Conservation (phyloP, 2,329 filamentous ascomycete genomes). For the Fusarium miscanthi region DNA sequence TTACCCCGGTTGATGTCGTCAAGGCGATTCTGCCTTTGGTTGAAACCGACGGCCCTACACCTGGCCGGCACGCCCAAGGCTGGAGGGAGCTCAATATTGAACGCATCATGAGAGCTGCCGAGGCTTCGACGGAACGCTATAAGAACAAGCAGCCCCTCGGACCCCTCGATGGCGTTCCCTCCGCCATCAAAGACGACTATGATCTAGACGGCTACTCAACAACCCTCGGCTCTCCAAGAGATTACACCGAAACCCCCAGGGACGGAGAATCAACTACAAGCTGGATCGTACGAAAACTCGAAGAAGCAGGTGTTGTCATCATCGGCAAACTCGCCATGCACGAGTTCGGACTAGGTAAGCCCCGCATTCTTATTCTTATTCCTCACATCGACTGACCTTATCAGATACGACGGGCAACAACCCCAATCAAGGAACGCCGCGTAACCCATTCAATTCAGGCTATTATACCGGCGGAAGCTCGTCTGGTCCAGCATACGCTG, state of each 20-base stretch:
- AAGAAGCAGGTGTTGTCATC: constrained; percentile 76
- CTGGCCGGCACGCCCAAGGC: constrained; percentile 55
- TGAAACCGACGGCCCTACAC: constrained; percentile 51
- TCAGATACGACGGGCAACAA: constrained; percentile 81
- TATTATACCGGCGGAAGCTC: constrained; percentile 86
- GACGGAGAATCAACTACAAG: constrained; percentile 61
- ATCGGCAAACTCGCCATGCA: constrained; percentile 82
- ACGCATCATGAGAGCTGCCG: constrained; percentile 55
- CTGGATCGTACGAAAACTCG: constrained; percentile 77
- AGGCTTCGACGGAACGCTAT: constrained; percentile 59
- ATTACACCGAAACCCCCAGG: constrained; percentile 63
- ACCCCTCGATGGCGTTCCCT: constrained; percentile 77
- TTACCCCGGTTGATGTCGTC: constrained; percentile 60
- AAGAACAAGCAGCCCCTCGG: constrained; percentile 68
- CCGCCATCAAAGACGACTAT: constrained; percentile 81
- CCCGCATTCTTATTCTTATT: not conserved
- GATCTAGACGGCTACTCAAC: constrained; percentile 79
- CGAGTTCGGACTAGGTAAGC: constrained; percentile 75
- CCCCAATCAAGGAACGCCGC: constrained; percentile 76
- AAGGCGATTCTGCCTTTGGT: constrained; percentile 59
- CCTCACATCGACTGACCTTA: constrained; percentile 4
- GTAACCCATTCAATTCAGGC: constrained; percentile 76
- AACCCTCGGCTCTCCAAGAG: constrained; percentile 69
- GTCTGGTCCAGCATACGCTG: constrained; percentile 77
- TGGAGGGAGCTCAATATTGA: constrained; percentile 59